These are phyloP conservation scores for Botrytis hyacinthi DNA, from an alignment of 2,329 filamentous ascomycete species.

Conservation along the genomic window DNA sequence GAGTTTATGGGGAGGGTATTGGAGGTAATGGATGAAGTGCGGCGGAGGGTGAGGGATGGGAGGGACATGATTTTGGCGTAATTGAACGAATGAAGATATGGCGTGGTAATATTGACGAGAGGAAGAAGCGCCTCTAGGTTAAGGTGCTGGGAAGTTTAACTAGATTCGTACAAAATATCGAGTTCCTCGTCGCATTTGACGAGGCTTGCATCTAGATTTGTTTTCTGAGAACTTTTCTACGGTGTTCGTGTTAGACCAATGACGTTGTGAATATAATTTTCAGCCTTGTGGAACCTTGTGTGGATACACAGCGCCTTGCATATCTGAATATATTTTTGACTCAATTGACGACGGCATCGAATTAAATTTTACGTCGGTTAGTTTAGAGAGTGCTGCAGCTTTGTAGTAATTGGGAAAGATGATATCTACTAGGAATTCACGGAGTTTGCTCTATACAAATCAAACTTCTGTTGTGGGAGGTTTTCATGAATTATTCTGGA, in stretches of 20 bases:
- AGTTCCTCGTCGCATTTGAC: conserved; percentile 4
- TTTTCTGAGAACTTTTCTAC: conserved; percentile 19
- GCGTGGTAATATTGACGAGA: not conserved
- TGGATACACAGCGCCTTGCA: not conserved
- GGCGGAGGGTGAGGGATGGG: conserved; percentile 27
- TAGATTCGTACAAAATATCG: conserved; percentile 11
- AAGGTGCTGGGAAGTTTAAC: conserved; percentile 22
- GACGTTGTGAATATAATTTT: not conserved
- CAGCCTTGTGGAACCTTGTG: conserved; percentile 12
- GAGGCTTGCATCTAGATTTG: conserved; percentile 11
- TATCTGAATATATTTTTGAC: not conserved
- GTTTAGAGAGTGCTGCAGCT: not conserved
- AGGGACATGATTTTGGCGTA: conserved; percentile 24
- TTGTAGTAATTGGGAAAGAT: not conserved
- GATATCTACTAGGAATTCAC: not conserved
- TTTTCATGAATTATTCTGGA: conserved; percentile 15
- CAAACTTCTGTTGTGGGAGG: not conserved
- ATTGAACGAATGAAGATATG: conserved; percentile 19
- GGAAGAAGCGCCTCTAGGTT: not conserved
- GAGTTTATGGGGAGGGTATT: not conserved
- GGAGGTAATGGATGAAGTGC: conserved; percentile 23
- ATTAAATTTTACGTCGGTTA: not conserved
- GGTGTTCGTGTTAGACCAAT: not conserved
- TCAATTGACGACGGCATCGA: not conserved
- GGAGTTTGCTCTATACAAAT: not conserved